Evolutionary conservation across 2,329 filamentous ascomycete genomes (phyloP).

Genomic region (Talaromyces sp.): DNA sequence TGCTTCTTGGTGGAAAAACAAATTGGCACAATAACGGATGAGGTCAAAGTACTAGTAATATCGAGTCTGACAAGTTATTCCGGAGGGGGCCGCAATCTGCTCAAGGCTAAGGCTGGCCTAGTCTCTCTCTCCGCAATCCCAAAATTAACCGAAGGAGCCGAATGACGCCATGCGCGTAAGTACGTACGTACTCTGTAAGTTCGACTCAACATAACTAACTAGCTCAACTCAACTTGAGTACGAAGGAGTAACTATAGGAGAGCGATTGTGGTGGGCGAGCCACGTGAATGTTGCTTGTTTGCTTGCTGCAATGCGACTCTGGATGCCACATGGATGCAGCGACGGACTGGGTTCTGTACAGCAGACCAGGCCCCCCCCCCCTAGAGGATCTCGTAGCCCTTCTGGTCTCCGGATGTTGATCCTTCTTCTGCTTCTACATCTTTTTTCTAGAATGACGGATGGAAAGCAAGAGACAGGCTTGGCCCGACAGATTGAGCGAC

Average conservation of each 20-base stretch:
- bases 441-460: not conserved
- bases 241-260: no score
- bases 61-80: not conserved
- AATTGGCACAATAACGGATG: no score
- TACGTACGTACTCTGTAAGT: not conserved
- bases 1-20: not conserved
- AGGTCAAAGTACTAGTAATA: not conserved
- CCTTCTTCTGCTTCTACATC: no score
- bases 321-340: not conserved
- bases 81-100: not conserved
- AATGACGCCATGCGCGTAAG: not conserved
- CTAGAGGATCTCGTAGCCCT: no score
- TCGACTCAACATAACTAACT: no score
- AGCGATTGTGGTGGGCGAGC: slow-evolving; percentile 3
- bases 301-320: not conserved
- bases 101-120: not conserved
- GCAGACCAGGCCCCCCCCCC: no score
- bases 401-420: no score
- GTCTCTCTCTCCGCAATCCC: not conserved
- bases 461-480: not conserved
- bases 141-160: slow-evolving; percentile 11
- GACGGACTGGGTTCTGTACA: no score
- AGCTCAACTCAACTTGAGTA: no score
- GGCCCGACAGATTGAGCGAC: no score
- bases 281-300: not conserved